Evolutionary conservation across 2,329 filamentous ascomycete genomes (phyloP).

Genomic region (Alternaria brassicicola): DNA sequence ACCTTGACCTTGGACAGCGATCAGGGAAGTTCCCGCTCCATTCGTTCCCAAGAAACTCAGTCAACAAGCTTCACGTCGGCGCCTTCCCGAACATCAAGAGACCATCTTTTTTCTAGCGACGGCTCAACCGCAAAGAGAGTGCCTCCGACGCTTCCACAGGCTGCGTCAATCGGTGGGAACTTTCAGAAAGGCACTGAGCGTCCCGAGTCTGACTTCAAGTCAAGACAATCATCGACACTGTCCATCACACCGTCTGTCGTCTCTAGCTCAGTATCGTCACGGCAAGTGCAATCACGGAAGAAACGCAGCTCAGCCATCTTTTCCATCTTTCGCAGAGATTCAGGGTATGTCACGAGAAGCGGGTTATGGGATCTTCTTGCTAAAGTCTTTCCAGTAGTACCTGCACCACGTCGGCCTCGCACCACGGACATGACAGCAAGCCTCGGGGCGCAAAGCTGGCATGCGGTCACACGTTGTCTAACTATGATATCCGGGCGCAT

Average conservation of each 20-base stretch:
- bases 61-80: constrained; percentile 44
- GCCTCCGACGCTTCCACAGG: constrained; percentile 21
- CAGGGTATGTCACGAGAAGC: constrained; percentile 27
- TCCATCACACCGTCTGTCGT: constrained; percentile 29
- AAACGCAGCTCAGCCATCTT: constrained; percentile 41
- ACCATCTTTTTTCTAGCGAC: constrained; percentile 30
- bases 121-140: constrained; percentile 24
- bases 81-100: constrained; percentile 42
- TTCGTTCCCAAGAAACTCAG: constrained; percentile 45
- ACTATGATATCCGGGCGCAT: constrained; percentile 35
- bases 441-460: constrained; percentile 34
- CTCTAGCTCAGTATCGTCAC: constrained; percentile 32
- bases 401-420: constrained; percentile 35
- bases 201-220: constrained; percentile 21
- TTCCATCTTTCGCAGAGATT: constrained; percentile 42
- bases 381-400: constrained; percentile 27
- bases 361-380: constrained; percentile 4
- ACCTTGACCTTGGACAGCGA: constrained; percentile 41
- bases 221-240: constrained; percentile 31
- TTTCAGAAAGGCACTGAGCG: constrained; percentile 24
- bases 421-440: constrained; percentile 32
- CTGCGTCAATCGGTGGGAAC: constrained; percentile 28
- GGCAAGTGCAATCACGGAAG: constrained; percentile 25
- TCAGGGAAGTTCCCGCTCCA: constrained; percentile 40
- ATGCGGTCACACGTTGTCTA: constrained; percentile 42